Base-by-base conservation (phyloP, 139 green algal species). In the Spirogloea muscicola region DNA sequence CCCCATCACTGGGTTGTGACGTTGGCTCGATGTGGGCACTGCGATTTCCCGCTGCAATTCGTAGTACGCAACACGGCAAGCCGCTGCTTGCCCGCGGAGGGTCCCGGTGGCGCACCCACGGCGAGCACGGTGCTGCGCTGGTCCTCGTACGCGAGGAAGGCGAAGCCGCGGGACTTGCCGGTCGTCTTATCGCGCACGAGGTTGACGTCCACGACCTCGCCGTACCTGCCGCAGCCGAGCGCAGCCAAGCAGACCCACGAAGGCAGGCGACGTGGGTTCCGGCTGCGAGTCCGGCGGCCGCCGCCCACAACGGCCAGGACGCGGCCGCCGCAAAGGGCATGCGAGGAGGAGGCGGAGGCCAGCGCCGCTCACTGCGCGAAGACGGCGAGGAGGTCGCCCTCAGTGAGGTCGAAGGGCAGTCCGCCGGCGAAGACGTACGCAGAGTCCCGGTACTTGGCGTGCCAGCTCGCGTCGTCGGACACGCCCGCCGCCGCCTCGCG, bases 71-170 rank as follows among this genome's bases (percentile, higher is more conserved):
- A n/a, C n/a, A n/a, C n/a, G n/a, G n/a, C n/a, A n/a, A n/a, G n/a
- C n/a, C n/a, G n/a, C n/a, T n/a, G n/a, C n/a, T n/a, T n/a, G n/a
- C n/a, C n/a, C n/a, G n/a, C n/a, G n/a, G n/a, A n/a, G n/a, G n/a
- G n/a, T n/a, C n/a, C n/a, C n/a, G n/a, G n/a, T n/a, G n/a, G n/a
- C 74, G 16, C 37, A 81, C 74, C 74, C 34, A 97, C 92, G 4
- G 94, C 91, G 18, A 99, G 72, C 9, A 96, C 88, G 0, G 94
- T 99, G 79, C 85, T 94, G n/a, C 92, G 86, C 84, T 98, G 94
- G 85, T 99, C 93, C 58, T 96, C 91, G 66, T 99, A 99, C 5
- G 93, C 93, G 1, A 98, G 37, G 51, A 98, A 98, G 0, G 90
- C 91, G 82, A 98, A 99, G 10, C 74, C 81, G 51, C 76, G 87